Base-by-base conservation (phyloP, 306 rosid species). In the Dalbergia cultrata region DNA sequence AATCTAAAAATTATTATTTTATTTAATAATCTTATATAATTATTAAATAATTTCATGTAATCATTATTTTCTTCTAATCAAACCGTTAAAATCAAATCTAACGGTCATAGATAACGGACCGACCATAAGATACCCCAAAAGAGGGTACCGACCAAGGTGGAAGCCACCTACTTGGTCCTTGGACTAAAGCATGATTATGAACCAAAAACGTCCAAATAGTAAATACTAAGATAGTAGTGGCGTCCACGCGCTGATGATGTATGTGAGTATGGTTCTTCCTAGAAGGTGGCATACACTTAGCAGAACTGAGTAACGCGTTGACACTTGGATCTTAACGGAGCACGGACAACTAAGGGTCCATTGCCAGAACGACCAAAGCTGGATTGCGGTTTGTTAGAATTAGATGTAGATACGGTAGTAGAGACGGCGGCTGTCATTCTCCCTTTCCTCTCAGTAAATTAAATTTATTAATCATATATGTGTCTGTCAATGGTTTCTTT, bases 331-430 rank as follows among this genome's bases (percentile, higher is more conserved):
- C 57, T 8, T 43, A n/a, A 58, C 76, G 69, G 70, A 44, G 3
- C 76, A 75, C 7, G 22, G 79, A 70, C 83, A 83, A 53, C 54
- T 39, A 16, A 61, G 6, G 82, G 82, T 62, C 87, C 80, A 49
- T 70, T 70, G 86, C 76, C 89, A 79, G 82, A 80, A 75, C 31
- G 53, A 5, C 53, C 59, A 13, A 54, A 86, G 70, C 74, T 82
- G 86, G 79, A 70, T 53, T 52, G 0, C 18, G 50, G 34, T 33
- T 5, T 8, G 47, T 73, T 31, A 17, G 18, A 37, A 37, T 65
- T 65, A 39, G 49, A 60, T 14, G 54, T 61, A 45, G 26, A 58
- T 79, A 13, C 17, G 0, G 31, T 26, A 44, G 7, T 59, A 14
- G 34, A 44, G 3, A 9, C 12, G 56, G 33, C 9, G 18, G 5